These are phyloP conservation scores for Dothideomycetidae sp. DNA, from an alignment of 2,329 filamentous ascomycete genomes.

Conservation along the genomic window DNA sequence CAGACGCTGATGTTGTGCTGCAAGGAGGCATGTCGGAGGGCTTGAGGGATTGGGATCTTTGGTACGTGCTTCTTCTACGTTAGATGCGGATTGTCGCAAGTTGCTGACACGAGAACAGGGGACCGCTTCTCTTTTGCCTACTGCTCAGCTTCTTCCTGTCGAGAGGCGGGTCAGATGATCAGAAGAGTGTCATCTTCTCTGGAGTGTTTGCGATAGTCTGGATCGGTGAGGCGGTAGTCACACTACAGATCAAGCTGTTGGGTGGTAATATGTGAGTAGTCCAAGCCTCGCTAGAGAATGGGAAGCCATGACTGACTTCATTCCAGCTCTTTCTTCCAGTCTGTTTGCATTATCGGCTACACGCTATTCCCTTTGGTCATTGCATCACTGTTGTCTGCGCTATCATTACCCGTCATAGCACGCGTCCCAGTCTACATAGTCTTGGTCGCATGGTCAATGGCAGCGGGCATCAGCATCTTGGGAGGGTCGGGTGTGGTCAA, in stretches of 20 bases:
- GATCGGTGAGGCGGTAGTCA: constrained; percentile 92
- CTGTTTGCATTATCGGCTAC: constrained; percentile 94
- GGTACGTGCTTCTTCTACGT: constrained; percentile 32
- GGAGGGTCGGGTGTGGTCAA: constrained; percentile 91
- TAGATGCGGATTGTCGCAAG: not conserved
- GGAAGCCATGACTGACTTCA: constrained; percentile 18
- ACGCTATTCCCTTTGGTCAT: constrained; percentile 95
- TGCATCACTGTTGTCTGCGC: constrained; percentile 73
- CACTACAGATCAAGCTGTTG: constrained; percentile 91
- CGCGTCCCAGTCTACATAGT: constrained; percentile 84
- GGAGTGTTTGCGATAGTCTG: constrained; percentile 95
- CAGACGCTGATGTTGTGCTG: constrained; percentile 51
- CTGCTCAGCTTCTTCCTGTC: constrained; percentile 78
- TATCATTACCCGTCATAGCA: constrained; percentile 64
- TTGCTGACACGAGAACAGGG: constrained; percentile 39
- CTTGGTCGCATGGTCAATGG: constrained; percentile 81
- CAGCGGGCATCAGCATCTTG: constrained; percentile 88
- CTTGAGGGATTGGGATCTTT: constrained; percentile 91
- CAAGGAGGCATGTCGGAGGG: constrained; percentile 72
- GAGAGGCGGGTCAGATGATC: constrained; percentile 60
- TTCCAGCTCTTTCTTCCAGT: constrained; percentile 85
- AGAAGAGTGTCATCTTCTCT: constrained; percentile 82
- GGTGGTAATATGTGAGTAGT: constrained; percentile 92
- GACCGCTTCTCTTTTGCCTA: constrained; percentile 85
- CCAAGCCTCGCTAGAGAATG: not conserved